Percentiles rank a stretch among this genome's conserved stretches.
These are phyloP conservation scores for Xylaria sp. DNA, from an alignment of 2,329 filamentous ascomycete species.

Conservation along the genomic window DNA sequence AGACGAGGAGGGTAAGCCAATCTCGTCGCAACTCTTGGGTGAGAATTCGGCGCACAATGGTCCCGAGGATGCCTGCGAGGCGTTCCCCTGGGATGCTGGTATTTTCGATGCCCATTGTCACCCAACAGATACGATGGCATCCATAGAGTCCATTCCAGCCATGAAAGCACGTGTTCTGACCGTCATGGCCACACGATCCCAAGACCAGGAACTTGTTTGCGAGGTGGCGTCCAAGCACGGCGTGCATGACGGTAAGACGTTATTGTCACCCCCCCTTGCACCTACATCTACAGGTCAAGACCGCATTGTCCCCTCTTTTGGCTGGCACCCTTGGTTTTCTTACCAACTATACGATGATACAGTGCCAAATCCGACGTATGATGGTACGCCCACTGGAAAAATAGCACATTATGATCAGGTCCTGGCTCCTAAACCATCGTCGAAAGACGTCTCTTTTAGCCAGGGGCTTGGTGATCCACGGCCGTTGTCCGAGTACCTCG, in stretches of 20 bases:
- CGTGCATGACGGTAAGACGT: slow-evolving; percentile 50
- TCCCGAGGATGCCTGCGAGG: slow-evolving; percentile 37
- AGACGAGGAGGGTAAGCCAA: slow-evolving; percentile 30
- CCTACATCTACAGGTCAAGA: slow-evolving; percentile 43
- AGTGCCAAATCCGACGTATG: slow-evolving; percentile 53
- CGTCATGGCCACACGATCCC: slow-evolving; percentile 79
- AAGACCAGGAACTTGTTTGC: slow-evolving; percentile 80
- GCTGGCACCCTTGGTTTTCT: slow-evolving; percentile 90
- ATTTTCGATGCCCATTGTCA: slow-evolving; percentile 86
- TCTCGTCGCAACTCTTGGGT: slow-evolving; percentile 19
- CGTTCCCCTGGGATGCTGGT: slow-evolving; percentile 76
- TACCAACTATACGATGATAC: slow-evolving; percentile 77
- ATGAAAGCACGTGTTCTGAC: slow-evolving; percentile 77
- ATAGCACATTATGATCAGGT: slow-evolving; percentile 73
- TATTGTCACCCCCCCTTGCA: slow-evolving; percentile 35
- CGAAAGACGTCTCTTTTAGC: slow-evolving; percentile 57
- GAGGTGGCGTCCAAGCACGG: slow-evolving; percentile 67
- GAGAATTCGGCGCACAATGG: slow-evolving; percentile 25
- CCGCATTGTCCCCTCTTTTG: slow-evolving; percentile 76
- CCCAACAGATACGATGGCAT: slow-evolving; percentile 80
- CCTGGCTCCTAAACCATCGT: slow-evolving; percentile 64
- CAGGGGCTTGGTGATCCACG: slow-evolving; percentile 67
- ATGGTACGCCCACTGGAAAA: slow-evolving; percentile 55
- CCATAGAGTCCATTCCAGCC: slow-evolving; percentile 64
- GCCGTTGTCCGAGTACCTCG: slow-evolving; percentile 68